These are phyloP conservation scores for Porpolomopsis calyptriformis DNA, from an alignment of 768 basidiomycete genomes.

Conservation along the genomic window DNA sequence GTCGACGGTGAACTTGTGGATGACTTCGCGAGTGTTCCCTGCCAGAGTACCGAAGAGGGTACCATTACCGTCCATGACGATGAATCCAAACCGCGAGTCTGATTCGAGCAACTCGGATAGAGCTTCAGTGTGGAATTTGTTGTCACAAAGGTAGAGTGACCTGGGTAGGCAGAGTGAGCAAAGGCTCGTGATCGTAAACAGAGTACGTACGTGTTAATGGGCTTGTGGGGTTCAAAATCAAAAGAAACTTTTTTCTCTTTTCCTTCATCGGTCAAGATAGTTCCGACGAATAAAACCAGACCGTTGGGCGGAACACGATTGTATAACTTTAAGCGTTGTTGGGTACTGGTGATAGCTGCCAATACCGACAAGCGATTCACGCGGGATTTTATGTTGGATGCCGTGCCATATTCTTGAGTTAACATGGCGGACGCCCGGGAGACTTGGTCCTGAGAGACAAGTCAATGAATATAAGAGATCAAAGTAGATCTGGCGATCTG, in stretches of 20 bases:
- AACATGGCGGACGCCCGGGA: slow-evolving; percentile 91
- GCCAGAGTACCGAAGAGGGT: slow-evolving; percentile 92
- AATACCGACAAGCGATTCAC: slow-evolving; percentile 96
- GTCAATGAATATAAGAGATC: slow-evolving; percentile 7
- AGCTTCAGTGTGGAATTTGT: slow-evolving; percentile 98
- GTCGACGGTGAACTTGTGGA: slow-evolving; percentile 98
- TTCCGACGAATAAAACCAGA: slow-evolving; percentile 95
- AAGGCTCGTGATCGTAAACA: neutral
- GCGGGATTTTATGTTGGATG: slow-evolving; percentile 99
- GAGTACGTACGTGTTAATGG: slow-evolving; percentile 84
- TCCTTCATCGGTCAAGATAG: slow-evolving; percentile 94
- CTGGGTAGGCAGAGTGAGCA: slow-evolving; percentile 27
- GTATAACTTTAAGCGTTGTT: slow-evolving; percentile 94
- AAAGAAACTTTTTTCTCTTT: slow-evolving; percentile 99
- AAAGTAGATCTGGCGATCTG: slow-evolving; percentile 10
- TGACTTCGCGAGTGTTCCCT: slow-evolving; percentile 93
- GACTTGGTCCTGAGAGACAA: slow-evolving; percentile 65
- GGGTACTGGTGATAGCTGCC: slow-evolving; percentile 96
- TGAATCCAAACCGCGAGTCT: slow-evolving; percentile 96
- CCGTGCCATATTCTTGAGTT: slow-evolving; percentile 96
- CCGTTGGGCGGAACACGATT: slow-evolving; percentile 95
- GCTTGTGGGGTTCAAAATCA: slow-evolving; percentile 97
- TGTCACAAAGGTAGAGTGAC: slow-evolving; percentile 97
- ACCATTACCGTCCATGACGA: slow-evolving; percentile 99
- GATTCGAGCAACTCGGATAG: slow-evolving; percentile 93